Percentiles rank a stretch among this genome's conserved stretches.
Evolutionary conservation across 306 rosid genomes (phyloP).

Genomic region (Fragaria ananassa): DNA sequence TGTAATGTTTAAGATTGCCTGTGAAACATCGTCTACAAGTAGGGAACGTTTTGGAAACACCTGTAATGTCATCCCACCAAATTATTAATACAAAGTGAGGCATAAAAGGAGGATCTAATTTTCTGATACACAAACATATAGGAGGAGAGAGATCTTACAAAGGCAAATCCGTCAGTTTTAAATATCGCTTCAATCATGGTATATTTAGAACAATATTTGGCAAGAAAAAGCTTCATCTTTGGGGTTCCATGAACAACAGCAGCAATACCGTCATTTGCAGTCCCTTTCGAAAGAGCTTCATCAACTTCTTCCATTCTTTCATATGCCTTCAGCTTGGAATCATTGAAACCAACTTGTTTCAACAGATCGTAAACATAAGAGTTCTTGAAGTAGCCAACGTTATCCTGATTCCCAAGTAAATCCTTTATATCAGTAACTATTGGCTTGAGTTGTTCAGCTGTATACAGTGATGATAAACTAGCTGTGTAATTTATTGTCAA

Average conservation of each 20-base stretch:
- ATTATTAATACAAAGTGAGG: too few species aligned
- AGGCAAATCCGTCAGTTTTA: constrained; percentile 37
- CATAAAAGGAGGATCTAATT: too few species aligned
- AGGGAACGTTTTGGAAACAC: constrained; percentile 49
- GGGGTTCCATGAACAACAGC: constrained; percentile 38
- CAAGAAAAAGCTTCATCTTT: constrained; percentile 23
- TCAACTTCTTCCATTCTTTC: not conserved
- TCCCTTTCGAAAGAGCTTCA: constrained; percentile 23
- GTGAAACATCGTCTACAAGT: constrained; percentile 52
- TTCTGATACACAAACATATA: not conserved
- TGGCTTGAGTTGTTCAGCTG: not conserved
- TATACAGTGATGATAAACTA: constrained; percentile 33
- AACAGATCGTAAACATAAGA: not conserved
- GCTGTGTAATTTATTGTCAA: constrained; percentile 67
- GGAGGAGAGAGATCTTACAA: constrained; percentile 28
- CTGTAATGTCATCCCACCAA: constrained; percentile 9
- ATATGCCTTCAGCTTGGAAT: not conserved
- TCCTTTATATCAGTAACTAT: not conserved
- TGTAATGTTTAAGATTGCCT: constrained; percentile 49
- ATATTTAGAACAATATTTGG: constrained; percentile 34
- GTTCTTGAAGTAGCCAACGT: not conserved
- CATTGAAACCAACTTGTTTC: not conserved
- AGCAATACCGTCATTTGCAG: constrained; percentile 33
- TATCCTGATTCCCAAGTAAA: not conserved
- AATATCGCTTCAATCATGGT: constrained; percentile 22